Base-by-base conservation (phyloP, 1,139 yeast species). In the Pichia sp. region DNA sequence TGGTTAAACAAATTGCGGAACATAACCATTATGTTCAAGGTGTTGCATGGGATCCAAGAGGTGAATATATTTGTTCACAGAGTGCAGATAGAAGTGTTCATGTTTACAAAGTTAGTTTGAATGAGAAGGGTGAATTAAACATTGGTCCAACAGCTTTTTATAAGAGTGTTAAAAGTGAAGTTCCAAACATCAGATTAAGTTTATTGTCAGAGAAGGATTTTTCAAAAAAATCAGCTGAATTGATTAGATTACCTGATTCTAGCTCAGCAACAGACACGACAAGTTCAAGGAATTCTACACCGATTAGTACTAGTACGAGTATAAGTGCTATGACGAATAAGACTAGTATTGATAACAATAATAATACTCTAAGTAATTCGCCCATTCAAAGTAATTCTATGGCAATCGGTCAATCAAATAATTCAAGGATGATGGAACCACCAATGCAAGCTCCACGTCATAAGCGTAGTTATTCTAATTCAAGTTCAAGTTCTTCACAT, bases 21-120 rank as follows among this genome's bases (percentile, higher is more conserved):
- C 97, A 92, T 62, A 68, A 69, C 32, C 97, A 90, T 60, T 90
- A 87, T 57, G 94, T 92, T 2, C 99, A 92, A 63, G 99, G 99
- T 3, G 92, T 92, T 4, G 73, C 83, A 0, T 92, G 97, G 97
- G 98, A 92, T 61, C 98, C 98, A 3, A 59, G 69, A 47, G 80
- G 82, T 48, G 79, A 82, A 56, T 87, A 65, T 55, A 64, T 92
- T 22, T 87, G 90, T 1, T 85, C 96, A 6, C 97, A 90, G 60
- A 81, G 94, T 25, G 95, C 96, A 4, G 98, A 94, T 63, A 68
- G 96, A 48, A 74, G 89, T 2, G 82, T 90, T 20, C 81, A 80
- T 51, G 68, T 92, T 6, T 86, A 85, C 57, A 63, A 69, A 24
- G 58, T 77, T 40, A 30, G 38, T 12, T 9, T 11, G 8, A 40